Conservation (phyloP, 2,329 filamentous ascomycete genomes). For the Ophiocordyceps camponoti-floridani region DNA sequence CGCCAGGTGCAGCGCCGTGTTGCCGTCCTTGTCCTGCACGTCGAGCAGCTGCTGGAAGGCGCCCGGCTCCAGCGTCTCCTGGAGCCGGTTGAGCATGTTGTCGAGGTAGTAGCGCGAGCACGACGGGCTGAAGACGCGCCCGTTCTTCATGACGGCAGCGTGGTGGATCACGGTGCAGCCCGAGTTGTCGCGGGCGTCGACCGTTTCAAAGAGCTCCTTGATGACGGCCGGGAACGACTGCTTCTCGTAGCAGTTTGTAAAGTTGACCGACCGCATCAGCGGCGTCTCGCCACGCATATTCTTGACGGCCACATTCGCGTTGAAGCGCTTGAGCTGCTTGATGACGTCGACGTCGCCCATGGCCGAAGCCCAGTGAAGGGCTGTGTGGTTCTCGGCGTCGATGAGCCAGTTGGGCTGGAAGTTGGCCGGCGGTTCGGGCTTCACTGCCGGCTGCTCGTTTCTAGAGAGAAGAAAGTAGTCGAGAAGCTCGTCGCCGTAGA, state of each 20-base stretch:
- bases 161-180: constrained; percentile 88
- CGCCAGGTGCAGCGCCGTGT: constrained; percentile 62
- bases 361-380: constrained; percentile 89
- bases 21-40: constrained; percentile 67
- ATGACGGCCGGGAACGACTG: constrained; percentile 75
- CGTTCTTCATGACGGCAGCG: constrained; percentile 73
- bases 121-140: constrained; percentile 64
- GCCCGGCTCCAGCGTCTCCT: constrained; percentile 56
- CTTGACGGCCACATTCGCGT: constrained; percentile 53
- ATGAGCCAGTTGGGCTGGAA: constrained; percentile 88
- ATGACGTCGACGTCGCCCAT: constrained; percentile 95
- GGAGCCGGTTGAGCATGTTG: constrained; percentile 71
- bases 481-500: constrained; percentile 83
- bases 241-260: constrained; percentile 94
- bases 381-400: constrained; percentile 81
- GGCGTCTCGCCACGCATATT: constrained; percentile 72
- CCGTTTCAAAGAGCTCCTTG: constrained; percentile 65
- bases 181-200: constrained; percentile 61
- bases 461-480: constrained; percentile 90
- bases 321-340: constrained; percentile 66
- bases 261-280: constrained; percentile 83
- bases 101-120: constrained; percentile 90
- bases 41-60: constrained; percentile 68
- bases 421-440: constrained; percentile 63
- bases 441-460: constrained; percentile 53